Conservation (phyloP, 352 stramenopile genomes). For the Globisporangium sylvaticum region DNA sequence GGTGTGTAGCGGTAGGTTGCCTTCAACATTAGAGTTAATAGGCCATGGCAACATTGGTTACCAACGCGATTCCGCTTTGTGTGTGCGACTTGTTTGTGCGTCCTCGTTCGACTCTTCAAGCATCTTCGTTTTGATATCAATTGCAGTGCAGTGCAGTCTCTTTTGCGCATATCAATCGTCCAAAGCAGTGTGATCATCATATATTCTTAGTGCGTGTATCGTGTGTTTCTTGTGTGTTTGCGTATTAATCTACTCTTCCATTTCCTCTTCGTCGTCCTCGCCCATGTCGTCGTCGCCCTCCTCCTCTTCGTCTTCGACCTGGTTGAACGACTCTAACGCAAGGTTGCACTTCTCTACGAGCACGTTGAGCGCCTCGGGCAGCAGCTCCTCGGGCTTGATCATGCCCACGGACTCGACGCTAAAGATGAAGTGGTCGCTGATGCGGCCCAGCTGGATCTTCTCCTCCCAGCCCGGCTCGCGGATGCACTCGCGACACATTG, state of each 20-base stretch:
- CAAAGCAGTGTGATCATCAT: conserved; percentile 1
- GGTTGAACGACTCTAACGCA: conserved; percentile 76
- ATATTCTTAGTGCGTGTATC: conserved; percentile 12
- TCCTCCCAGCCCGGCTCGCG: conserved; percentile 82
- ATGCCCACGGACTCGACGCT: conserved; percentile 83
- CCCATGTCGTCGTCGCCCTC: conserved; percentile 45
- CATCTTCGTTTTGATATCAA: background rate
- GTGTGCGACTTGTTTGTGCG: too few relatives aligned
- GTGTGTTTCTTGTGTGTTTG: conserved; percentile 11
- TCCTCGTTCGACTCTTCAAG: too few relatives aligned
- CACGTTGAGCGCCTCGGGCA: conserved; percentile 76
- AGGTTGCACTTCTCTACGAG: conserved; percentile 82
- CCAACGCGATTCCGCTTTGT: background rate
- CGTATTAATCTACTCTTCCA: conserved; percentile 17
- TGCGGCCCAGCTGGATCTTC: conserved; percentile 88
- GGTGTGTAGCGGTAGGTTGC: too few relatives aligned
- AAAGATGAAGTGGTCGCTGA: conserved; percentile 97
- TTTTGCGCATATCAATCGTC: too few relatives aligned
- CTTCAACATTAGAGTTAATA: background rate
- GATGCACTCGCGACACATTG: conserved; percentile 97
- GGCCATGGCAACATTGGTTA: background rate
- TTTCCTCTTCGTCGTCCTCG: conserved; percentile 53
- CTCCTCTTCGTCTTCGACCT: conserved; percentile 42
- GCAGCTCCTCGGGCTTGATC: conserved; percentile 80
- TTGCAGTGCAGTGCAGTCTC: background rate